Evolutionary conservation across 495 filamentous ascomycete species (phyloP), one percentile per base, ranked within the genome.

Genomic region (Tuber brumale): DNA sequence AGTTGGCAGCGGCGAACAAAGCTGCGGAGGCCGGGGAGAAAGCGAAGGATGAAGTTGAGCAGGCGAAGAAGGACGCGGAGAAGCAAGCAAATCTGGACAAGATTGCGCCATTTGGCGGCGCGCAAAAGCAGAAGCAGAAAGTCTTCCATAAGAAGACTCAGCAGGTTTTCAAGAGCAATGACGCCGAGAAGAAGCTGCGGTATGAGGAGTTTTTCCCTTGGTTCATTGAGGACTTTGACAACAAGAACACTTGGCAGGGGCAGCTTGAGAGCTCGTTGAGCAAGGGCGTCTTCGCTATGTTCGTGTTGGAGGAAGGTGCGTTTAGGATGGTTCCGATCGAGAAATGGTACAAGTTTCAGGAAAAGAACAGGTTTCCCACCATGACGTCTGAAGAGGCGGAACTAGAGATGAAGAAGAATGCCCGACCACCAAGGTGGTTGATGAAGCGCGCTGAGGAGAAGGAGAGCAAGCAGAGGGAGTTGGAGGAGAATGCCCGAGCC

Each of bases 151-250:
- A 95, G 82, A 92, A 95, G 85, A 94, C 93, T 0, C 88, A 89
- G 37, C 88, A 88, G 76, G 87, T 89, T 18, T 87, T 86, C 72
- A 87, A 90, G 61, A 88, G 89, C 79, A 89, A 89, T 12, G 92
- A 92, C 21, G 92, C 92, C 61, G 90, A 94, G 79, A 91, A 93
- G 80, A 94, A 93, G 75, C 87, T 98, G 35, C 90, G 94, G 76
- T 99, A 98, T 78, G 96, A 99, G 83, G 95, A 99, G 81, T 92
- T 93, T 12, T 85, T 97, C 61, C 96, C 96, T 16, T 99, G 95
- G 95, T 94, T 97, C 82, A 83, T 99, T 70, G 95, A 99, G 81
- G 95, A 99, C 84, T 96, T 94, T 73, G 94, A 97, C 79, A 92
- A 93, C 81, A 96, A 93, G 81, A 92, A 96, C 77, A 91, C 91